Evolutionary conservation across 768 basidiomycete genomes (phyloP).

Genomic region (Gymnopilus dilepis): DNA sequence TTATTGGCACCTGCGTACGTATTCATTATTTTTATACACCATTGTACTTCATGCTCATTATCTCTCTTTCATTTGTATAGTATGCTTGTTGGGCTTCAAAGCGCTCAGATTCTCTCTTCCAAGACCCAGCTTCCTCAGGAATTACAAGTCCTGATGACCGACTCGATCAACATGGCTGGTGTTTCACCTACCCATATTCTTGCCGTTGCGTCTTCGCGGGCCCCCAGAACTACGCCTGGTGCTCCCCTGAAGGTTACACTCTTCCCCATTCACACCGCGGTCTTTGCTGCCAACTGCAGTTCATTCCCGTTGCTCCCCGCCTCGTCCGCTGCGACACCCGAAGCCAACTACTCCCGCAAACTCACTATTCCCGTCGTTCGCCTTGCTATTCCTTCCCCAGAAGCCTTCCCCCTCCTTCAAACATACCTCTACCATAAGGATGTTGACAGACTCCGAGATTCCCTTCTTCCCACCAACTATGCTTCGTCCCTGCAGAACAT

Average conservation of each 20-base stretch:
- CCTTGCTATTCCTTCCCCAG: constrained; percentile 18
- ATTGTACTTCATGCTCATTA: neutral
- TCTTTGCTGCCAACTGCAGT: constrained; percentile 25
- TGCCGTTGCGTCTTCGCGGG: constrained; percentile 8
- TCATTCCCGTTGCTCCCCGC: constrained; percentile 17
- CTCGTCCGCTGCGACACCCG: constrained; percentile 9
- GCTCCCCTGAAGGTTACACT: neutral
- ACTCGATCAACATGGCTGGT: constrained; percentile 3
- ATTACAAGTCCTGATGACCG: constrained; percentile 19
- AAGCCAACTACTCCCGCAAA: constrained; percentile 4
- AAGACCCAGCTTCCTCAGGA: constrained; percentile 15
- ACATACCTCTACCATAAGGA: constrained; percentile 18
- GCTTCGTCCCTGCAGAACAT: constrained; percentile 6
- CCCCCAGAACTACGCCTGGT: neutral
- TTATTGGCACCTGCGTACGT: constrained; percentile 18
- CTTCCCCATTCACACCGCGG: constrained; percentile 24
- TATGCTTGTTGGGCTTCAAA: constrained; percentile 20
- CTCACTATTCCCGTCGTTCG: constrained; percentile 24
- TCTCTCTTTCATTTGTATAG: constrained; percentile 18
- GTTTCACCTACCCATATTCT: constrained; percentile 26
- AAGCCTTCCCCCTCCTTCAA: constrained; percentile 14
- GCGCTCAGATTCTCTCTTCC: constrained; percentile 7
- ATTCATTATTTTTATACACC: neutral
- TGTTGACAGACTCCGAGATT: constrained; percentile 5
- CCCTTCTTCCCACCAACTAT: constrained; percentile 17